These are phyloP conservation scores for Metschnikowia henanensis DNA, from an alignment of 805 yeast species.

Conservation along the genomic window DNA sequence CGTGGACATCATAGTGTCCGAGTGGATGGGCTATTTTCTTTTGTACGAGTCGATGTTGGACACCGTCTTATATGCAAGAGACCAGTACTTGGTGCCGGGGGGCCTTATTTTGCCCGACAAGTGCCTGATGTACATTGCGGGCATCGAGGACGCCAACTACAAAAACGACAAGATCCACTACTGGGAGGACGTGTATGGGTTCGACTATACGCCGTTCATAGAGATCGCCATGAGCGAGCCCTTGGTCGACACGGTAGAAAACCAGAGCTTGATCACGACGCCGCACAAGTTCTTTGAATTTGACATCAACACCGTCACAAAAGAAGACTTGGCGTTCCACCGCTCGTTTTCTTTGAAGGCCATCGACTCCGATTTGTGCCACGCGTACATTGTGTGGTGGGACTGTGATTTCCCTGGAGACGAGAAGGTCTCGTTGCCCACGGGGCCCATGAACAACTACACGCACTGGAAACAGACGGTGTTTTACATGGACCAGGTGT, in stretches of 20 bases:
- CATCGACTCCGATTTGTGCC: conserved; percentile 75
- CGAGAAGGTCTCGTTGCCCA: conserved; percentile 72
- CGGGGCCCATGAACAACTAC: conserved; percentile 92
- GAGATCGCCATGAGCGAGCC: conserved; percentile 90
- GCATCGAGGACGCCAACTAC: conserved; percentile 90
- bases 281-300: conserved; percentile 71
- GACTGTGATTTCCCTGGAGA: conserved; percentile 85
- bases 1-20: conserved; percentile 94
- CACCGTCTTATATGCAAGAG: conserved; percentile 93
- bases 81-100: conserved; percentile 74
- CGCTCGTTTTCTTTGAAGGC: conserved; percentile 70
- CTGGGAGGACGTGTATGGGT: conserved; percentile 98
- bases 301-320: conserved; percentile 85
- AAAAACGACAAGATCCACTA: conserved; percentile 87
- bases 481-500: conserved; percentile 81
- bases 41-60: conserved; percentile 97
- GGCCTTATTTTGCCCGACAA: conserved; percentile 96
- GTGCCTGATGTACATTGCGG: conserved; percentile 85
- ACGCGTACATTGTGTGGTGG: conserved; percentile 93
- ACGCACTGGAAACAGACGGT: conserved; percentile 99
- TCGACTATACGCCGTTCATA: conserved; percentile 90
- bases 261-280: conserved; percentile 69
- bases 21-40: conserved; percentile 99
- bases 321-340: conserved; percentile 78
- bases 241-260: conserved; percentile 91